Evolutionary conservation across 2,329 filamentous ascomycete species (phyloP), one percentile per base, ranked within the genome.

Genomic region (Colletotrichum sp.): DNA sequence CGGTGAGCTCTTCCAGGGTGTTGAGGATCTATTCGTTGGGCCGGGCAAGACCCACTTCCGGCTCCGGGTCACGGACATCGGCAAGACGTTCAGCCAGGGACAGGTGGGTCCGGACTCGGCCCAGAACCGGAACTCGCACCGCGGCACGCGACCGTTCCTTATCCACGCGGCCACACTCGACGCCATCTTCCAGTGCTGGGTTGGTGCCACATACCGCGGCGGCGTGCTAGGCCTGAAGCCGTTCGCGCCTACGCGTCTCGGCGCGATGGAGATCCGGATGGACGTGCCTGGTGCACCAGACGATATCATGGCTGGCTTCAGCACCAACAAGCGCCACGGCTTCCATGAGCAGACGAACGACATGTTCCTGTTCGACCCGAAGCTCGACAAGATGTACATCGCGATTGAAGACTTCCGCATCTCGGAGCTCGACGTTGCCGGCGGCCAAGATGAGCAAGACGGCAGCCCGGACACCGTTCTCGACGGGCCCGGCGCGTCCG

Each of bases 111-210:
- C 16, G 32, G 63, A 16, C 12, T 52, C 44, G 44, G n/a, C 12
- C 44, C 44, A 52, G n/a, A 22, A 52, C 6, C 44, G 6, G 44
- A 11, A 52, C 44, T 13, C n/a, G n/a, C 44, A 52, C 3, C 27
- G 61, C 34, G 34, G 25, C 63, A 39, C 32, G 44, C 57, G 62
- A 19, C 36, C 36, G 2, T 72, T 67, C 19, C 52, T 59, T 5
- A 27, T 68, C 13, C 70, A 72, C 49, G 49, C 70, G 9, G 63
- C 65, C 25, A 61, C 63, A 12, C 27, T 72, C 29, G 70, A 72
- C 34, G 52, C 44, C 64, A 67, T 67, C 39, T 67, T 67, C 39
- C 64, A 72, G 63, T 12, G 79, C 77, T 67, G 64, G 64, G 64
- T 67, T 1, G 64, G 64, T 3, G 64, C 39, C 16, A 67, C 66